phyloP scores from a whole-genome alignment of 768 basidiomycete genomes.

The Collybia sordida region DNA sequence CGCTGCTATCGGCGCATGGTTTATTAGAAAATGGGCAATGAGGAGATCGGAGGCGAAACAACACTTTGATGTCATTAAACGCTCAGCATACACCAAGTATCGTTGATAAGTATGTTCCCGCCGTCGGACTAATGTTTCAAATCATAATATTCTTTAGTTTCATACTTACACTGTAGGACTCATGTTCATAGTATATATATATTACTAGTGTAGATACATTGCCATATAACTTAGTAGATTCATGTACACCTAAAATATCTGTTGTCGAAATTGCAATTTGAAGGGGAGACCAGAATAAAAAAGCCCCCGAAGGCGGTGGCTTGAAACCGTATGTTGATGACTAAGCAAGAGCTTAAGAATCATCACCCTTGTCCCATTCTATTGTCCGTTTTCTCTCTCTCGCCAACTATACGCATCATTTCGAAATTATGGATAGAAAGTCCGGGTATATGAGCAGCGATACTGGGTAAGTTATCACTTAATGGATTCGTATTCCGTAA shows the following conservation, averaged over 20 bases:
- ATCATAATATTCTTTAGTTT: no score
- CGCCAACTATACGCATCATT: not conserved
- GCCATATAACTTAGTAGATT: no score
- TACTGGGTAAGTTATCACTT: slow-evolving; percentile 29
- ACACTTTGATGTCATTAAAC: slow-evolving; percentile 19
- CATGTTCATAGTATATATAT: no score
- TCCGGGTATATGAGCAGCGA: slow-evolving; percentile 19
- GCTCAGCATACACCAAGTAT: slow-evolving; percentile 12
- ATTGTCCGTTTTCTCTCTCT: not conserved
- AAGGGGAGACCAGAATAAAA: not conserved
- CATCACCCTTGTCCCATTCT: slow-evolving; percentile 6
- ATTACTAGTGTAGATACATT: no score
- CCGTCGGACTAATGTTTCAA: no score
- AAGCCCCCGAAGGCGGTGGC: not conserved
- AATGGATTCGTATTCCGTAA: not conserved
- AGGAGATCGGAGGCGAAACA: slow-evolving; percentile 24
- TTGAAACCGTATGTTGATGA: not conserved
- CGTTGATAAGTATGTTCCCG: no score
- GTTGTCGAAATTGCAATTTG: no score
- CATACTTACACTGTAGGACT: not conserved
- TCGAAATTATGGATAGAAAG: slow-evolving; percentile 11
- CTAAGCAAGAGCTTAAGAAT: slow-evolving; percentile 13
- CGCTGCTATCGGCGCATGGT: slow-evolving; percentile 40
- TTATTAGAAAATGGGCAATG: slow-evolving; percentile 48
- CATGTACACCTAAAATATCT: no score